Base-by-base conservation (phyloP, 108 stramenopile species). In the Epithemia pelagica region DNA sequence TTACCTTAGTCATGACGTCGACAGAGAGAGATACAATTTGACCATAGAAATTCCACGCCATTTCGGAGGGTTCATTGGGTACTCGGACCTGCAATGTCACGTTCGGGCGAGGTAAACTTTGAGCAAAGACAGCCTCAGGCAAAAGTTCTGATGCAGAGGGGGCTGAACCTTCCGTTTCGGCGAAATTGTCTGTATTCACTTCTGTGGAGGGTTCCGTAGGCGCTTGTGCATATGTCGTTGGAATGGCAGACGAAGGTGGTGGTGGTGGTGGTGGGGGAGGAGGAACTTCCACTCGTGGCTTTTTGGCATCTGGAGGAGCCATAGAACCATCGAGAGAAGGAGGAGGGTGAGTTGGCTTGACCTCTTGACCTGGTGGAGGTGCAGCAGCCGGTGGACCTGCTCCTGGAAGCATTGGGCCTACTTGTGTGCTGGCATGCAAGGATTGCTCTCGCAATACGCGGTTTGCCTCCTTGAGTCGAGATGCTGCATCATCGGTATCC, bases 31-130 rank as follows among this genome's bases (percentile, higher is more conserved):
- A 79, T n/a, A 94, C 66, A 32, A 82, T 85, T 73, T 89, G 90
- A 0, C 94, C 94, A 63, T 80, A 82, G 60, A 95, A 87, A 61
- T 90, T 90, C 89, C 89, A 95, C 28, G 75, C 76, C 58, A 83
- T 72, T 64, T 83, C 80, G 31, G 90, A 66, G 24, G 81, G 71
- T 51, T 91, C 89, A 67, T 83, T 76, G 24, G 93, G 90, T 61
- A 89, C 68, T 10, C 73, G 73, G 29, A 91, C 72, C 56, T 78
- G 78, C 31, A 95, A 72, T 25, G 82, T 81, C 8, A 95, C 78
- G 24, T 72, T 74, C 20, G 88, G 86, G 24, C 78, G 74, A 15
- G 74, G 54, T 33, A 89, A 69, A 1, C 84, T 73, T 33, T 82
- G 81, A 8, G 74, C 83, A 68, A 89, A 88, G 28, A 85, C 88